Evolutionary conservation across 192 early-diverging fungal genomes (phyloP).

Genomic region (Coemansia umbellata): DNA sequence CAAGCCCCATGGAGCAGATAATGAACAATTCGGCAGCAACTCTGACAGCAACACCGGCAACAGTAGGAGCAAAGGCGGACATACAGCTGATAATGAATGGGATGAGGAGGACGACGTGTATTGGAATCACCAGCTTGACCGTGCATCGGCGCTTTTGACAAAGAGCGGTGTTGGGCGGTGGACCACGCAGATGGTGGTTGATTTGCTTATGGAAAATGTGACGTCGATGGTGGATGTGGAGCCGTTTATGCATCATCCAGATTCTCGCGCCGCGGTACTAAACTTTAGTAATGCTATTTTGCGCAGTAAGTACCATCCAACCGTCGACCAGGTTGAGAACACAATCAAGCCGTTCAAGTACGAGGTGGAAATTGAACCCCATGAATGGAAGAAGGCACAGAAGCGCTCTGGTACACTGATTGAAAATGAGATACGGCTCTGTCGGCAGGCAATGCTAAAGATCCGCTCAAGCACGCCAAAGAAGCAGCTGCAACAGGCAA

Average conservation of each 20-base stretch:
- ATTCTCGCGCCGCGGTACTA: conserved; percentile 73
- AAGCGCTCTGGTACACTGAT: conserved; percentile 71
- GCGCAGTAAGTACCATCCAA: conserved; percentile 79
- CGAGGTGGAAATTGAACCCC: conserved; percentile 87
- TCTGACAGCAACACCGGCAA: not conserved
- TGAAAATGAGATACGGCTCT: conserved; percentile 76
- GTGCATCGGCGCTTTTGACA: conserved; percentile 81
- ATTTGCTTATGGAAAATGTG: conserved; percentile 80
- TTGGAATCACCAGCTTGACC: conserved; percentile 82
- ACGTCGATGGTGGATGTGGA: conserved; percentile 72
- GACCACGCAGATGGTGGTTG: conserved; percentile 90
- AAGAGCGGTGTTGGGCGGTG: conserved; percentile 90
- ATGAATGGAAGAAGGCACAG: conserved; percentile 90
- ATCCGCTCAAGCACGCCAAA: conserved; percentile 75
- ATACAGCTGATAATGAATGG: conserved; percentile 24
- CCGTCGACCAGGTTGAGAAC: conserved; percentile 97
- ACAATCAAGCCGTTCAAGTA: conserved; percentile 99
- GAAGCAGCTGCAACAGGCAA: conserved; percentile 77
- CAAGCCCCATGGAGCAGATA: conserved; percentile 1
- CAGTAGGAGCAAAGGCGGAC: not conserved
- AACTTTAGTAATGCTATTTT: conserved; percentile 83
- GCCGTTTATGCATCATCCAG: conserved; percentile 83
- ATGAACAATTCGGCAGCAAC: not conserved
- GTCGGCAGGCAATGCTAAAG: conserved; percentile 62
- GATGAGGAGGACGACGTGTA: conserved; percentile 53